A percentile compares a stretch with the other conserved stretches of the same genome.
phyloP scores from a whole-genome alignment of 2,329 filamentous ascomycete species.

The Podosphaera xanthii region DNA sequence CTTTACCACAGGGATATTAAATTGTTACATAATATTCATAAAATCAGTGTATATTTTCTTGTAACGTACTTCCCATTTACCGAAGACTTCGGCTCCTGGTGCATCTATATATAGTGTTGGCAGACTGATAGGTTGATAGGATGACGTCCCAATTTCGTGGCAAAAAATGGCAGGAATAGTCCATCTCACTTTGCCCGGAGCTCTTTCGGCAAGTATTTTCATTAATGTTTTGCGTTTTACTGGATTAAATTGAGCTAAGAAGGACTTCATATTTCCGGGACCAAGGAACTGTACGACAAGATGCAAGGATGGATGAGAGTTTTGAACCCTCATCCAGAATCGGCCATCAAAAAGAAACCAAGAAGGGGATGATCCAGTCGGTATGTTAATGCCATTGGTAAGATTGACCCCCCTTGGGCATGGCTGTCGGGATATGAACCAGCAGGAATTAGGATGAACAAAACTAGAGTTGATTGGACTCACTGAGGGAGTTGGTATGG shows the following conservation, averaged over 20 bases:
- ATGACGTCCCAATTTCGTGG: constrained; percentile 1
- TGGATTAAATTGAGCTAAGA: neutral
- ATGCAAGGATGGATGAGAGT: neutral
- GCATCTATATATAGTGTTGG: constrained; percentile 8
- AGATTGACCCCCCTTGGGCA: neutral
- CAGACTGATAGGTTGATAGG: constrained; percentile 3
- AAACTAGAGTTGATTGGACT: neutral
- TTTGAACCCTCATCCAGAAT: constrained; percentile 31
- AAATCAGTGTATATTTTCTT: constrained; percentile 7
- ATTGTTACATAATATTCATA: neutral
- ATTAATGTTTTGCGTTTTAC: neutral
- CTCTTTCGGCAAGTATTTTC: constrained; percentile 1
- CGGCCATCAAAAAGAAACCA: constrained; percentile 30
- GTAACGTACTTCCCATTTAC: constrained; percentile 10
- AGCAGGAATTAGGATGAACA: constrained; percentile 1
- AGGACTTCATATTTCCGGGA: neutral
- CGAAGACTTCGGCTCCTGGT: neutral
- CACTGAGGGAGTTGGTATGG: neutral
- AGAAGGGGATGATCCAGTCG: constrained; percentile 1
- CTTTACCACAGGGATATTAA: no score
- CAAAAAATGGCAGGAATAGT: constrained; percentile 10
- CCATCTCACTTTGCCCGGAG: constrained; percentile 10
- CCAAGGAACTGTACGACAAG: neutral
- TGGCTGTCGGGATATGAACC: constrained; percentile 12
- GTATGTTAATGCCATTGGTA: neutral